A percentile compares a stretch with the other conserved stretches of the same genome.
Conservation (phyloP, 768 basidiomycete species). For the Dioszegia hungarica region DNA sequence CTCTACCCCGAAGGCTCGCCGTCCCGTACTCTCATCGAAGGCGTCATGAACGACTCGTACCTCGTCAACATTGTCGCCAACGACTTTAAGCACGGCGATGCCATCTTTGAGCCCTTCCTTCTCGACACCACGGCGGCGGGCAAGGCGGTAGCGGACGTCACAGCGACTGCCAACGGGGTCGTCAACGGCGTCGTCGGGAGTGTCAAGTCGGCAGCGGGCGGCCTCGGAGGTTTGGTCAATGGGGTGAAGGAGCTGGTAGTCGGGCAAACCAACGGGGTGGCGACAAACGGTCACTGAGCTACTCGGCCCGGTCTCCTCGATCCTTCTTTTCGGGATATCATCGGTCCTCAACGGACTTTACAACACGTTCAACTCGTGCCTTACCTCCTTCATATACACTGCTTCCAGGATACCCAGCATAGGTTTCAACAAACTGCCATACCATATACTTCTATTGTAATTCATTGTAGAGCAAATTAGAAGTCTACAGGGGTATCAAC, state of each 20-base stretch:
- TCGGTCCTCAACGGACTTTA: constrained; percentile 19
- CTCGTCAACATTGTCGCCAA: constrained; percentile 97
- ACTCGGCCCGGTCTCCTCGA: background rate
- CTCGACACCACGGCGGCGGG: constrained; percentile 18
- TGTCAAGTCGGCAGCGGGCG: constrained; percentile 6
- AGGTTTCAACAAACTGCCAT: background rate
- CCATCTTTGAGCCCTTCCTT: constrained; percentile 79
- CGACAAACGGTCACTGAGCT: constrained; percentile 19
- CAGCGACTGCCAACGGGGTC: constrained; percentile 11
- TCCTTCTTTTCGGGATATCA: too few species aligned
- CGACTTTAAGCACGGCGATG: constrained; percentile 77
- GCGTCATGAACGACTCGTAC: constrained; percentile 72
- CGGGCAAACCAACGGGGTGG: background rate
- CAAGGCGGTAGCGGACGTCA: background rate
- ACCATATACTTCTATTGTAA: background rate
- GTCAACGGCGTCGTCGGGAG: constrained; percentile 1
- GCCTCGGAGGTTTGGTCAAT: constrained; percentile 12
- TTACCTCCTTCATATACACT: background rate
- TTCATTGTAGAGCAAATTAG: constrained; percentile 2
- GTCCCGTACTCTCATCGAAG: constrained; percentile 68
- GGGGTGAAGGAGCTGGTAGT: constrained; percentile 10
- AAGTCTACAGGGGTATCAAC: constrained; percentile 1
- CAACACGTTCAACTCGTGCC: constrained; percentile 22
- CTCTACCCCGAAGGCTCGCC: constrained; percentile 73
- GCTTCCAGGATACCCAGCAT: background rate